Conservation (phyloP, 2,329 filamentous ascomycete genomes). For the Claviceps cyperi region DNA sequence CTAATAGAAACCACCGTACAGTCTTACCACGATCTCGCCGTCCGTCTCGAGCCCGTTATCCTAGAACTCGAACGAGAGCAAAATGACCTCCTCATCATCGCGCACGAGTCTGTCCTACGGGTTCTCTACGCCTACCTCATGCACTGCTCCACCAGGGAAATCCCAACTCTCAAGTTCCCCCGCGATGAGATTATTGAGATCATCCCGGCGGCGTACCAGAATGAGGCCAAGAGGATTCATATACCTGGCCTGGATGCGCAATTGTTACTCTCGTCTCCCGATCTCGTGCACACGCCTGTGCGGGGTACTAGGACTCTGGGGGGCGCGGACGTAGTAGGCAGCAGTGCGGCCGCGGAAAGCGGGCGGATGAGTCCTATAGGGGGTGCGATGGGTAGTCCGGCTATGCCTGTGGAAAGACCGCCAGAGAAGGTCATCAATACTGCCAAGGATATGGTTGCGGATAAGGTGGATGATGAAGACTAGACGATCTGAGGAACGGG, state of each 20-base stretch:
- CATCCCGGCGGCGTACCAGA: constrained; percentile 93
- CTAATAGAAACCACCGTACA: constrained; percentile 19
- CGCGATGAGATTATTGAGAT: constrained; percentile 98
- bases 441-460: constrained; percentile 34
- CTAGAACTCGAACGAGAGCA: constrained; percentile 93
- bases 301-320: constrained; percentile 22
- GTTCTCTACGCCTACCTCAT: constrained; percentile 96
- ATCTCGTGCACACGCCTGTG: constrained; percentile 68
- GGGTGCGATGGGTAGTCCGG: constrained; percentile 30
- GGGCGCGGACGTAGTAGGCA: constrained; percentile 13
- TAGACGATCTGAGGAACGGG: constrained; percentile 11
- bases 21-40: constrained; percentile 98
- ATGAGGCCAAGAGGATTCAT: constrained; percentile 79
- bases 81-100: constrained; percentile 94
- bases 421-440: constrained; percentile 36
- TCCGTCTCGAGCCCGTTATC: constrained; percentile 93
- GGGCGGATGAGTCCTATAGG: constrained; percentile 32
- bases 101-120: constrained; percentile 92
- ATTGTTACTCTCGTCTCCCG: constrained; percentile 62
- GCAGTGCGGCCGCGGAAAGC: constrained; percentile 13
- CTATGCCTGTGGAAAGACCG: constrained; percentile 28
- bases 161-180: constrained; percentile 84
- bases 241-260: constrained; percentile 55
- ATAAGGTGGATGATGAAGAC: constrained; percentile 39
- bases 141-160: constrained; percentile 93